Conservation (phyloP, 345 rosid species). For the Combretum micranthum region DNA sequence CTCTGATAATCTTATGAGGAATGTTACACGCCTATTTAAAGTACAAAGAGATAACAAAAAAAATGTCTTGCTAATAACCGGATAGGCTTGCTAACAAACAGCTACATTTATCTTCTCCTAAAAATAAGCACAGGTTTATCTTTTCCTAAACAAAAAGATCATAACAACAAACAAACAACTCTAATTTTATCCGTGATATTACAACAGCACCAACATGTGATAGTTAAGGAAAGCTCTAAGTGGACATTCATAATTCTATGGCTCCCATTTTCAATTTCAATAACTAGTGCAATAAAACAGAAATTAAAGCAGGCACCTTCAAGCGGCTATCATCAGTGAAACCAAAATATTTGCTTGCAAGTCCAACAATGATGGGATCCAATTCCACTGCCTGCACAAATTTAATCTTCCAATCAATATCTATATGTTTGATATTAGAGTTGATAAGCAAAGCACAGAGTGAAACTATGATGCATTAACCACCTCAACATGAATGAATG, state of each 20-base stretch:
- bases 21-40: too few species aligned
- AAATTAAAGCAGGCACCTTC: constrained; percentile 45
- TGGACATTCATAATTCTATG: neutral
- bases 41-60: too few species aligned
- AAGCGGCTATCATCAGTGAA: constrained; percentile 47
- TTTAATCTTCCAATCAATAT: constrained; percentile 4
- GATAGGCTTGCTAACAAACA: too few species aligned
- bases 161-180: too few species aligned
- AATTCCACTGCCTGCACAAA: constrained; percentile 75
- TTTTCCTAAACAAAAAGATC: too few species aligned
- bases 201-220: too few species aligned
- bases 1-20: too few species aligned
- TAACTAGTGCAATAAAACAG: neutral
- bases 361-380: constrained; percentile 48
- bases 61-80: too few species aligned
- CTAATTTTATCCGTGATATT: too few species aligned
- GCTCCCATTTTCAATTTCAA: neutral
- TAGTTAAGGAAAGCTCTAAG: neutral
- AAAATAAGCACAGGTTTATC: too few species aligned
- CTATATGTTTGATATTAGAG: constrained; percentile 1
- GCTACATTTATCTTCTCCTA: too few species aligned
- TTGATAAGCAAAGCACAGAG: constrained; percentile 5
- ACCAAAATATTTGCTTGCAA: constrained; percentile 69
- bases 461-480: neutral
- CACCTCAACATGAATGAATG: constrained; percentile 66